Evolutionary conservation across 805 yeast genomes (phyloP).

Genomic region (Starmerella bacillaris): DNA sequence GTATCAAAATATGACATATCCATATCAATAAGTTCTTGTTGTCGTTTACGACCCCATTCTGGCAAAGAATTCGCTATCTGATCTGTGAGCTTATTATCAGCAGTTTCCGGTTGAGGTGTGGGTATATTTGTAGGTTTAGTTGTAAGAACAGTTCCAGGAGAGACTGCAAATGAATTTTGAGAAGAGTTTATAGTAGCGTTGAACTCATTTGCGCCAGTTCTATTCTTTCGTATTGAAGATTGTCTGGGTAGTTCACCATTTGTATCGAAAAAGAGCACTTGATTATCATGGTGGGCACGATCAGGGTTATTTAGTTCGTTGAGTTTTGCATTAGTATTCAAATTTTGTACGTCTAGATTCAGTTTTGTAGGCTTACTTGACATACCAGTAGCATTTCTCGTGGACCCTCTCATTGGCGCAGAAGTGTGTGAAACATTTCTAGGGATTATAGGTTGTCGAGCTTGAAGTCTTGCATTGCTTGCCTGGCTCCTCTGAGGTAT

Average conservation of each 20-base stretch:
- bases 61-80: neutral
- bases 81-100: neutral
- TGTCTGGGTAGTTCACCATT: neutral
- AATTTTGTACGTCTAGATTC: too few relatives aligned
- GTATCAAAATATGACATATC: conserved; percentile 6
- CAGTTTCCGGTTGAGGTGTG: neutral
- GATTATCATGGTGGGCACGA: neutral
- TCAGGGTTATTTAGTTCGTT: too few relatives aligned
- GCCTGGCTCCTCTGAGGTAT: too few relatives aligned
- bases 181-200: neutral
- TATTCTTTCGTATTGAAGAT: neutral
- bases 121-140: neutral
- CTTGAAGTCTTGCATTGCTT: too few relatives aligned
- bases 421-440: too few relatives aligned
- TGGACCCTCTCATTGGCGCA: too few relatives aligned
- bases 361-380: too few relatives aligned
- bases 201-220: neutral
- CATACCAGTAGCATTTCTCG: too few relatives aligned
- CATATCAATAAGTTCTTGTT: conserved; percentile 1
- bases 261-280: neutral
- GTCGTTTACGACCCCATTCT: conserved; percentile 2
- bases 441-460: too few relatives aligned
- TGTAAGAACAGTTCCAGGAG: neutral
- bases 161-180: neutral
- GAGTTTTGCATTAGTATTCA: too few relatives aligned